Evolutionary conservation across 768 basidiomycete species (phyloP), one percentile per base, ranked within the genome.

Genomic region (Candolleomyces efflorescens): DNA sequence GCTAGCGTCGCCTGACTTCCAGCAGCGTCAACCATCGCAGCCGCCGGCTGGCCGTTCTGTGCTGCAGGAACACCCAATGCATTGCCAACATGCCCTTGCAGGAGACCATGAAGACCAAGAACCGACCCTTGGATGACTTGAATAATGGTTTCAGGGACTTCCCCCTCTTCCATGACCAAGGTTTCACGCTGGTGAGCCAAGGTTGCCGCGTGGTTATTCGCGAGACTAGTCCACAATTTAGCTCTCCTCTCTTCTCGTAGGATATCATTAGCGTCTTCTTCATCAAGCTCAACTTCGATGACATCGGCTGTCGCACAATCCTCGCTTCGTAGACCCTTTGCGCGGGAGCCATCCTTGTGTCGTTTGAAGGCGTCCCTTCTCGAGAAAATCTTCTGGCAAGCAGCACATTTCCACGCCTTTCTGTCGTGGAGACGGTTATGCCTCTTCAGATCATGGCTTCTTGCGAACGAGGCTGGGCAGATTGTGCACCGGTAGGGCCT

Each of bases 381-480:
- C 2, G 87, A 87, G 65, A 91, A 92, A 20, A 86, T 72, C 69
- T 89, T 90, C 47, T 78, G 79, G 65, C 90, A 92, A 2, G 87
- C 89, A 38, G 73, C 77, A 64, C 90, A 92, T 62, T 85, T 82
- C 82, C 82, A 92, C 23, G 85, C 87, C 60, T 81, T 87, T 62
- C 79, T 82, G 59, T 86, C 87, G 67, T 92, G 90, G 39, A 87
- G 72, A 63, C 82, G 83, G 50, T 81, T 66, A 68, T 92, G 90
- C n/a, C 90, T 82, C 71, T 89, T 90, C 48, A 90, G 76, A 67
- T 91, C 90, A 61, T 91, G 89, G 60, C 87, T 89, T 49, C 90
- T 81, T 3, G 85, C 83, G 69, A 92, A 92, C 15, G 87, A 86
- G 4, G 87, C 87, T 5, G 89, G 84, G 58, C 90, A 92, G 3